Base-by-base conservation (phyloP, 495 filamentous ascomycete genomes). In the Aspergillus nidulans region DNA sequence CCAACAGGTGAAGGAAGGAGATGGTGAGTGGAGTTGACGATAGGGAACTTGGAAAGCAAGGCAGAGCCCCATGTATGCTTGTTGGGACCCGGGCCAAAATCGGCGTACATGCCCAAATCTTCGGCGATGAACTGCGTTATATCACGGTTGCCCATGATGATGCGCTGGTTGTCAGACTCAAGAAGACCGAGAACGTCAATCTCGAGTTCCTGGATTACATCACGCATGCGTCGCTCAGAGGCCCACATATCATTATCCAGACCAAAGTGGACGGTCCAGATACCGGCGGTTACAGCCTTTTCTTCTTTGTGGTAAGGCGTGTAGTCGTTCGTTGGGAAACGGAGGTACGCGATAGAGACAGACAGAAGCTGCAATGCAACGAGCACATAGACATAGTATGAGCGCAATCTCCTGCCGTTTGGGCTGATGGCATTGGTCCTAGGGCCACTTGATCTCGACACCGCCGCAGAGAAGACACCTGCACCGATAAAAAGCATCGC, bases 221-320 rank as follows among this genome's bases (percentile, higher is more conserved):
- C 85, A 58, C 89, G 89, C 81, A 97, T 95, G 48, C 95, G 92
- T 54, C 86, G 85, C 71, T 97, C 92, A 3, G 91, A 94, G 20
- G 87, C 89, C 91, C 91, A 97, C 95, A 97, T 97, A 70, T 97
- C 88, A 66, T 99, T 99, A 74, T 99, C 95, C 23, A 99, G 84
- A 23, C 86, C 90, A 66, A 99, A 99, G 77, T 99, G 95, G 48
- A 97, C 91, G 0, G 95, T 99, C 95, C 95, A 99, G 69, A 99
- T 97, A 60, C 95, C 95, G 7, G 90, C 87, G 1, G 95, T 97
- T 26, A 95, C 77, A 51, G 92, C 68, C 64, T 91, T 94, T 58
- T 91, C 85, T 41, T 95, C 84, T 57, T 84, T 81, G 69, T 97
- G 91, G 69, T 97, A 89, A 1, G 95, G 91, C 28, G 80, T 81